Evolutionary conservation across 2,329 filamentous ascomycete genomes (phyloP).

Genomic region (Diaporthe sp.): DNA sequence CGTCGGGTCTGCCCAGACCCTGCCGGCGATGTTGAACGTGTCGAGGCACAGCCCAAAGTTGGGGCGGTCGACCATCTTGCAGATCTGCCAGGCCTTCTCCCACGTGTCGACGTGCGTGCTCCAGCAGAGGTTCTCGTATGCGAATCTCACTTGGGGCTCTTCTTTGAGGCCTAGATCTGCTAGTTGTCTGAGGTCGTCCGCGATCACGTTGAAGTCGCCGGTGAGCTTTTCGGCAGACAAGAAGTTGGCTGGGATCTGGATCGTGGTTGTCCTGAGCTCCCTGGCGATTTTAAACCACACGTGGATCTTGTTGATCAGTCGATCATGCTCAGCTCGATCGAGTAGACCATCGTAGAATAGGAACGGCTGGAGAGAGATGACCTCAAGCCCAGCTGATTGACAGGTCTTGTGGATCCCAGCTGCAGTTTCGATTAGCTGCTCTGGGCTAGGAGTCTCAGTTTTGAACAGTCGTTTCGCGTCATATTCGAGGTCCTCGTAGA

Average conservation of each 20-base stretch:
- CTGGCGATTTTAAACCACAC: constrained; percentile 71
- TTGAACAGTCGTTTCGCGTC: constrained; percentile 3
- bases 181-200: constrained; percentile 65
- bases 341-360: constrained; percentile 70
- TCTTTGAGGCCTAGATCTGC: constrained; percentile 68
- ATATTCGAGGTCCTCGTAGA: constrained; percentile 73
- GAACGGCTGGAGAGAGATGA: constrained; percentile 74
- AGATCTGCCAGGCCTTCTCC: constrained; percentile 70
- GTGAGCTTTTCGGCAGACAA: constrained; percentile 52
- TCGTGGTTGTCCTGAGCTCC: constrained; percentile 70
- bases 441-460: constrained; percentile 51
- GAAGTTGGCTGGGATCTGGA: constrained; percentile 74
- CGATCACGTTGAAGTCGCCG: constrained; percentile 62
- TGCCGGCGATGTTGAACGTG: constrained; percentile 73
- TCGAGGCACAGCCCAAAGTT: constrained; percentile 76
- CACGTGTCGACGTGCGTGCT: constrained; percentile 72
- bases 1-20: constrained; percentile 70
- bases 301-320: constrained; percentile 66
- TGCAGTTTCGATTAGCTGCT: constrained; percentile 60
- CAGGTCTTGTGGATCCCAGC: constrained; percentile 61
- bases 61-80: constrained; percentile 64
- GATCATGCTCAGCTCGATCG: constrained; percentile 62
- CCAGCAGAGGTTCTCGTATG: constrained; percentile 73
- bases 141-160: constrained; percentile 65
- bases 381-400: constrained; percentile 57